phyloP scores from a whole-genome alignment of 345 rosid species.

The Hypericum androsaemum region DNA sequence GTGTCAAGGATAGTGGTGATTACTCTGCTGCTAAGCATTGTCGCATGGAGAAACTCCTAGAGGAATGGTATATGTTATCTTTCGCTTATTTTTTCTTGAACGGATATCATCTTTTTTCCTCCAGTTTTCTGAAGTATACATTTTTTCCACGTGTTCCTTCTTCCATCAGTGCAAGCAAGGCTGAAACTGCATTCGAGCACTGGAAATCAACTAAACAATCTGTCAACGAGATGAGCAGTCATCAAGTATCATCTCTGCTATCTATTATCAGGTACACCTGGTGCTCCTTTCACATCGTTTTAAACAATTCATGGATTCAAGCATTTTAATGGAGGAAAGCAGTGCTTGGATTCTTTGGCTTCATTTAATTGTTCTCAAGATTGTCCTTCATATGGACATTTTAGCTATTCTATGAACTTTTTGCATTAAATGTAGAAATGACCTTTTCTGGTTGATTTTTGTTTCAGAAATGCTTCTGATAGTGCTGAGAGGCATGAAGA shows the following conservation, averaged over 20 bases:
- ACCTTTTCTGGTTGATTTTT: neutral
- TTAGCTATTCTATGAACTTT: too few species aligned
- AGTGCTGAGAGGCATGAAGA: constrained; percentile 57
- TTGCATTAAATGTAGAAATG: too few species aligned
- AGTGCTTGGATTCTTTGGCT: too few species aligned
- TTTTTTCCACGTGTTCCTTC: neutral
- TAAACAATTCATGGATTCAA: too few species aligned
- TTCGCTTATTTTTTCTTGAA: neutral
- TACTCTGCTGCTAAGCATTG: constrained; percentile 87
- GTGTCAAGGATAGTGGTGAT: constrained; percentile 56
- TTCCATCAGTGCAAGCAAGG: constrained; percentile 46
- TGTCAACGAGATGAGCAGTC: constrained; percentile 45
- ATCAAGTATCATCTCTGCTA: constrained; percentile 36
- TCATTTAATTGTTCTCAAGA: too few species aligned
- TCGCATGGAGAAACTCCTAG: constrained; percentile 73
- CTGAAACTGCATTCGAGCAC: constrained; percentile 64
- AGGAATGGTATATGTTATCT: constrained; percentile 50
- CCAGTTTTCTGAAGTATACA: neutral
- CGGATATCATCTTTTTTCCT: neutral
- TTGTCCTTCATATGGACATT: too few species aligned
- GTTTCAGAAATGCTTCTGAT: constrained; percentile 49
- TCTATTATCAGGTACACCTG: constrained; percentile 47
- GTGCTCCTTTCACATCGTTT: neutral
- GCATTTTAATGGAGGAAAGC: too few species aligned
- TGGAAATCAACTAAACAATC: constrained; percentile 43